A percentile compares a stretch with the other conserved stretches of the same genome.
Conservation (phyloP, 2,329 filamentous ascomycete genomes). For the Talaromyces sp. region DNA sequence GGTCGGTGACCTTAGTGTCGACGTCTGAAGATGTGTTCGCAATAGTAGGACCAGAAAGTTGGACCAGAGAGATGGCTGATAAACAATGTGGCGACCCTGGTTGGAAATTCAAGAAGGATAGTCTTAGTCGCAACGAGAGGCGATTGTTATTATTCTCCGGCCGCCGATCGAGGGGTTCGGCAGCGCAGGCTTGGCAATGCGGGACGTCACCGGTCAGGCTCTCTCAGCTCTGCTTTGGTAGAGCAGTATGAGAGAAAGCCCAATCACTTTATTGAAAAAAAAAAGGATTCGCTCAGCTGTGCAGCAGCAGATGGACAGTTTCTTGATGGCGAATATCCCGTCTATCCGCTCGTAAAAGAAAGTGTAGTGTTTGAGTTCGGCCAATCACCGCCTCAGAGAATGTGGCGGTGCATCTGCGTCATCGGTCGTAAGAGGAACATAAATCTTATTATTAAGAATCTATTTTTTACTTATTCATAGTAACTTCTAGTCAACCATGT, state of each 20-base stretch:
- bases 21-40: not conserved
- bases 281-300: not conserved
- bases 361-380: not conserved
- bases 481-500: not conserved
- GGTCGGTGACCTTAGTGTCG: not conserved
- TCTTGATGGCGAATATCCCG: not conserved
- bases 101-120: not conserved
- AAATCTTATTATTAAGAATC: not conserved
- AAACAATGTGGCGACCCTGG: not conserved
- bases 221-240: not conserved
- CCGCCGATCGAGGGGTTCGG: not conserved
- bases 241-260: not conserved
- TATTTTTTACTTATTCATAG: not conserved
- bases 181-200: not conserved
- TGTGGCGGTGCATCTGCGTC: constrained; percentile 4
- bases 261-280: not conserved
- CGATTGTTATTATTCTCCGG: not conserved
- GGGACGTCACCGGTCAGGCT: not conserved
- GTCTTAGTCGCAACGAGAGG: not conserved
- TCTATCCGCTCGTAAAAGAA: not conserved
- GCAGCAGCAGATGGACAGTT: not conserved
- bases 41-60: not conserved
- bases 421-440: not conserved
- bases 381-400: not conserved
- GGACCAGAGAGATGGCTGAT: not conserved